A percentile compares a stretch with the other conserved stretches of the same genome.
phyloP scores from a whole-genome alignment of 2,329 filamentous ascomycete species.

The Lojkania enalia region DNA sequence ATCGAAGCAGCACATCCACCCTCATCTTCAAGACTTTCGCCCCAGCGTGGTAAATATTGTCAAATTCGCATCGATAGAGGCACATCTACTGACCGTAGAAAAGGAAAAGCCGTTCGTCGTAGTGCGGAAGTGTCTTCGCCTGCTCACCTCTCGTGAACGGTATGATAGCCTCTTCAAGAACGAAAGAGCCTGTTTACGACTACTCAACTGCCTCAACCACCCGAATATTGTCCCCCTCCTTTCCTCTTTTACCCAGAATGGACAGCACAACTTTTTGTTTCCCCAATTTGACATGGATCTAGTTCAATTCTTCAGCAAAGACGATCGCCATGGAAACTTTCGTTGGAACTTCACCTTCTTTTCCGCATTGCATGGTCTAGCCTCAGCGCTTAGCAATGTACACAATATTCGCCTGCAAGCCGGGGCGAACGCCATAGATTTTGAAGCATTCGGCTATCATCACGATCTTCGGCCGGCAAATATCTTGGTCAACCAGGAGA shows the following conservation, averaged over 20 bases:
- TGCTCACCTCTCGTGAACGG: too few species aligned
- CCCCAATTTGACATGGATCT: background rate
- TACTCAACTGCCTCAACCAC: constrained; percentile 7
- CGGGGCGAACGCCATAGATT: background rate
- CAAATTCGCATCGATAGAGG: too few species aligned
- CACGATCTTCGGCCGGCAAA: constrained; percentile 5
- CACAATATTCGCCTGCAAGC: background rate
- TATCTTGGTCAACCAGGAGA: constrained; percentile 1
- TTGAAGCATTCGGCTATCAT: constrained; percentile 3
- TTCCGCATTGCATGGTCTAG: constrained; percentile 3
- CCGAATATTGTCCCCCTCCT: constrained; percentile 12
- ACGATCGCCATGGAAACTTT: background rate
- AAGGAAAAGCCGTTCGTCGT: too few species aligned
- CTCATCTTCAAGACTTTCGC: too few species aligned
- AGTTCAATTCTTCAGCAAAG: background rate
- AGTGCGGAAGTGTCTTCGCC: too few species aligned
- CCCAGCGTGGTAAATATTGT: too few species aligned
- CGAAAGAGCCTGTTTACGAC: background rate
- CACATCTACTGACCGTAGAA: too few species aligned
- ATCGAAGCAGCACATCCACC: too few species aligned
- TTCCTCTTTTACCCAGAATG: constrained; percentile 4
- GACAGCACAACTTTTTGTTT: constrained; percentile 6
- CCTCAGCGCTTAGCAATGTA: constrained; percentile 5
- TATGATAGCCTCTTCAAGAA: background rate
- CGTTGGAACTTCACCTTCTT: background rate